Evolutionary conservation across 768 basidiomycete genomes (phyloP).

Genomic region (Candolleomyces efflorescens): DNA sequence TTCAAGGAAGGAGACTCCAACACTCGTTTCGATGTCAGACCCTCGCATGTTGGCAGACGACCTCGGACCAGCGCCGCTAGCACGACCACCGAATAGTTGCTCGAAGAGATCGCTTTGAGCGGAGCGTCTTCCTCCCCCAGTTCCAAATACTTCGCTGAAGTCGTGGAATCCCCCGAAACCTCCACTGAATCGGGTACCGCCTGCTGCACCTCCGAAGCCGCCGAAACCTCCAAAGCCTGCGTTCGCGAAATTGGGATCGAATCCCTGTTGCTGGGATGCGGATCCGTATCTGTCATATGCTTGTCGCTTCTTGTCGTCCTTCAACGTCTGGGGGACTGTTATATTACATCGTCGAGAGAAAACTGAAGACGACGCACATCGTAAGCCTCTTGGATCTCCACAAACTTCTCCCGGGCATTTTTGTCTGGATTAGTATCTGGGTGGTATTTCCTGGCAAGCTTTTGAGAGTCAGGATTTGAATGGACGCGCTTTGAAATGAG

Average conservation of each 20-base stretch:
- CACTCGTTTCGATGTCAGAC: slow-evolving; percentile 73
- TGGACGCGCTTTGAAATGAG: not conserved
- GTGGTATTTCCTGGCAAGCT: slow-evolving; percentile 98
- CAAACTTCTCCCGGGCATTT: slow-evolving; percentile 84
- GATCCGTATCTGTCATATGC: slow-evolving; percentile 91
- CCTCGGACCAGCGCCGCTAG: slow-evolving; percentile 45
- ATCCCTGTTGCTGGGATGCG: slow-evolving; percentile 90
- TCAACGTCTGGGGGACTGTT: slow-evolving; percentile 59
- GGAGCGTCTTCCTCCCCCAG: slow-evolving; percentile 38
- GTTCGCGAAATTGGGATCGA: slow-evolving; percentile 63
- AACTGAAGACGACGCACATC: slow-evolving; percentile 53
- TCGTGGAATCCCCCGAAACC: slow-evolving; percentile 74
- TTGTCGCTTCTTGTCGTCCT: slow-evolving; percentile 91
- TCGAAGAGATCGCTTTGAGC: slow-evolving; percentile 66
- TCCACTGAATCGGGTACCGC: slow-evolving; percentile 27
- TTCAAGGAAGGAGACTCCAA: slow-evolving; percentile 85
- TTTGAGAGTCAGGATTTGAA: slow-evolving; percentile 14
- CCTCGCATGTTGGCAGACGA: slow-evolving; percentile 52
- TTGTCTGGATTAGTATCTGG: slow-evolving; percentile 97
- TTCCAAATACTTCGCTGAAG: slow-evolving; percentile 58
- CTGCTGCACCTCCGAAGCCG: slow-evolving; percentile 41
- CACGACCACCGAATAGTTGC: slow-evolving; percentile 74
- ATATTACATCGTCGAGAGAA: not conserved
- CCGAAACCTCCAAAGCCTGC: slow-evolving; percentile 26
- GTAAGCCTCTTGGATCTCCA: slow-evolving; percentile 96